These are phyloP conservation scores for Penicillium aurantiogriseum DNA, from an alignment of 2,329 filamentous ascomycete species.

Conservation along the genomic window DNA sequence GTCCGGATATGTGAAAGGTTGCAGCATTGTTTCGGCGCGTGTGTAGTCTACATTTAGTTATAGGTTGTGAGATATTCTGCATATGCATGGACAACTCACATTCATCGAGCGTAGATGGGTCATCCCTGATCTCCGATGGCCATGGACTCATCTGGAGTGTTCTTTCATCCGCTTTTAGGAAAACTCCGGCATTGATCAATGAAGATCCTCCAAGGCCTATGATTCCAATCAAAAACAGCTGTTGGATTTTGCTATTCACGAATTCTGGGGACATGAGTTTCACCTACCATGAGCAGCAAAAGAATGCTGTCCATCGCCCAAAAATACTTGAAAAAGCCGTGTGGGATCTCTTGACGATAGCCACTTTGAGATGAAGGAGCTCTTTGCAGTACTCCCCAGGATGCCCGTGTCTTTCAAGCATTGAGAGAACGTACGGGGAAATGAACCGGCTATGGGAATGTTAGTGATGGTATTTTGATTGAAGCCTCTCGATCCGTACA, in stretches of 20 bases:
- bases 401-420: slow-evolving; percentile 12
- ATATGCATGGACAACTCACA: slow-evolving; percentile 8
- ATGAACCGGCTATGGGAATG: slow-evolving; percentile 10
- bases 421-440: slow-evolving; percentile 11
- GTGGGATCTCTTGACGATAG: slow-evolving; percentile 50
- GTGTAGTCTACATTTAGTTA: slow-evolving; percentile 12
- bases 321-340: slow-evolving; percentile 62
- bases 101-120: slow-evolving; percentile 30
- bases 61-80: neutral
- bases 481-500: slow-evolving; percentile 29
- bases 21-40: slow-evolving; percentile 17
- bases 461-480: neutral
- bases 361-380: slow-evolving; percentile 3
- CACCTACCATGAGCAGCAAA: slow-evolving; percentile 57
- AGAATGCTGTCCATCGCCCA: slow-evolving; percentile 64
- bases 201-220: slow-evolving; percentile 60
- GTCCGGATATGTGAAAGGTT: slow-evolving; percentile 14
- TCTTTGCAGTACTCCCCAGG: slow-evolving; percentile 7
- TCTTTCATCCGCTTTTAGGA: slow-evolving; percentile 57
- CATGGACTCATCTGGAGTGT: slow-evolving; percentile 56
- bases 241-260: neutral
- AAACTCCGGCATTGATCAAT: slow-evolving; percentile 68
- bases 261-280: too few species aligned
- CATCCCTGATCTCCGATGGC: slow-evolving; percentile 43
- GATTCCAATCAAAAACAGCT: neutral